Evolutionary conservation across 2,329 filamentous ascomycete genomes (phyloP), one percentile per base, ranked within the genome.

Genomic region (Scedosporium apiospermum): DNA sequence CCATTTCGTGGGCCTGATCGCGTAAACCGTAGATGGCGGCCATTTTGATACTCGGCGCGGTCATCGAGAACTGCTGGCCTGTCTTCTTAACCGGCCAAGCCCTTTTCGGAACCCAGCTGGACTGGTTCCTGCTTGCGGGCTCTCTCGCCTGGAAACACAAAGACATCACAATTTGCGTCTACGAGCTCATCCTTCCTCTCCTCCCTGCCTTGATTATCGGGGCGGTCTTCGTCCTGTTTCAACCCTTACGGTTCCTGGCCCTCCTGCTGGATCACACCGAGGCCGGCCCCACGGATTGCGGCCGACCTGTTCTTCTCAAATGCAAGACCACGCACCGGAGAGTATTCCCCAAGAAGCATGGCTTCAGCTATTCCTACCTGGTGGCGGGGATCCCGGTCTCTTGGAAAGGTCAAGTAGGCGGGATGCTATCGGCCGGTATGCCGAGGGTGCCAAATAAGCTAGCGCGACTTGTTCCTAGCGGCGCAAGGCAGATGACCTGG

Each of bases 291-390:
- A 71, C 68, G 9, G 72, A 73, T 60, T n/a, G 42, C 16, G 51
- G 60, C 34, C 26, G 30, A 16, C 80, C 83, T 3, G 73, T 85
- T 63, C 73, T 92, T 12, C 83, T 91, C 51, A 87, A 88, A 6
- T 85, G 85, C 67, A 78, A 76, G 55, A 90, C 86, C 14, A 85
- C 80, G 2, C 89, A 92, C 70, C 76, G 81, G 3, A 79, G 88
- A 18, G 70, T 88, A n/a, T 86, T 88, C 63, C 89, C 89, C 0
- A 80, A 84, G 69, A 83, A 81, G 64, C 86, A 91, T 69, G 80
- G 80, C 0, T 92, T 93, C 69, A 77, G 77, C 0, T 90, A 91
- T 69, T 86, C 87, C 0, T 91, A 91, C 70, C 80, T 92, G 1
- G 78, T 87, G 57, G 84, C 86, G 27, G 88, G 88, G 0, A 78